Conservation (phyloP, 768 basidiomycete genomes). For the Mycena filopes region DNA sequence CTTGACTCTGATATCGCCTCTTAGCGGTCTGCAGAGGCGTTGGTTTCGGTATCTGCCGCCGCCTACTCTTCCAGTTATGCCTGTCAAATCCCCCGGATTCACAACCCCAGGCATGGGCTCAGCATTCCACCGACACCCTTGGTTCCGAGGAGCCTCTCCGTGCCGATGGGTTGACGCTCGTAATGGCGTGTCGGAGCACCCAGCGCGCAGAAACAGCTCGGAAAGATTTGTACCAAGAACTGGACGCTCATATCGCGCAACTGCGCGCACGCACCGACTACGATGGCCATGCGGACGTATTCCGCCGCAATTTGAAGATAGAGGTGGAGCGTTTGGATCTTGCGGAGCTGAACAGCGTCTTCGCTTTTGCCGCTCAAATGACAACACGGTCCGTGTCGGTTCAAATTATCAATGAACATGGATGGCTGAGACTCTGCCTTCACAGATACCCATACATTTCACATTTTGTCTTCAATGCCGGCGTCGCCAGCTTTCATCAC, state of each 20-base stretch:
- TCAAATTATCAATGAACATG: background rate
- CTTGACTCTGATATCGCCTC: background rate
- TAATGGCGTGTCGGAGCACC: constrained; percentile 82
- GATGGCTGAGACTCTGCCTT: constrained; percentile 12
- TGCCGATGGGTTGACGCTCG: constrained; percentile 72
- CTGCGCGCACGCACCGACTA: constrained; percentile 49
- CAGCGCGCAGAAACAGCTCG: constrained; percentile 73
- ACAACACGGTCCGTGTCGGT: constrained; percentile 57
- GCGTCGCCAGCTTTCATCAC: constrained; percentile 65
- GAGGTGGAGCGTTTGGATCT: constrained; percentile 75
- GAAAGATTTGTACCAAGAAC: constrained; percentile 57
- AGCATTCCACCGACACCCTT: constrained; percentile 35
- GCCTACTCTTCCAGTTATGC: constrained; percentile 78
- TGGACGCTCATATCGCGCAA: constrained; percentile 64
- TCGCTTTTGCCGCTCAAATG: constrained; percentile 69
- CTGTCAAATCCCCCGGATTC: constrained; percentile 61
- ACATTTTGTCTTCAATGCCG: constrained; percentile 85
- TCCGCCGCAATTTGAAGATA: constrained; percentile 68
- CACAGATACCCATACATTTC: constrained; percentile 83
- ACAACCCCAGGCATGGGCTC: constrained; percentile 53
- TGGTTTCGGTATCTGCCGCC: constrained; percentile 85
- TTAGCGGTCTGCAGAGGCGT: constrained; percentile 66
- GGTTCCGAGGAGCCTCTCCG: constrained; percentile 22
- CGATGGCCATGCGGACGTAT: constrained; percentile 64
- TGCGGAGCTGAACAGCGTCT: constrained; percentile 65